Evolutionary conservation across 306 rosid genomes (phyloP), one percentile per base, ranked within the genome.

Genomic region (Vigna radiata): DNA sequence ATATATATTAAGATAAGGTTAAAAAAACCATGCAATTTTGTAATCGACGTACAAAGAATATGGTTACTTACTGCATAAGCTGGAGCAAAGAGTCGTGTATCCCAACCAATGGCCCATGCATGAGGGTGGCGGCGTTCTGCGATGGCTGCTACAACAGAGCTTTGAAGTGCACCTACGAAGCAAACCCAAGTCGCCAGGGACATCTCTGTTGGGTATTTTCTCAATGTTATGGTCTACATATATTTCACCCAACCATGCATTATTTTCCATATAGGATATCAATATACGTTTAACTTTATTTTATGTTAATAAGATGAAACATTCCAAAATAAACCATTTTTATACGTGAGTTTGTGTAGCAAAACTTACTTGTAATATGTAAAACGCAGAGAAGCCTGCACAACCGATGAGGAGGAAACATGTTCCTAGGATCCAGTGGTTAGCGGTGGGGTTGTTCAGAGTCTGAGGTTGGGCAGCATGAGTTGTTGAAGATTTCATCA

Each of bases 151-250:
- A 93, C 79, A 0, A 76, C 86, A 9, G 80, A 16, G 80, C 91
- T 82, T 82, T 93, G 96, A 77, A 93, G 5, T 17, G 93, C 80
- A 0, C 96, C 98, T 16, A 73, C 5, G 49, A 87, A 80, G 84
- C 97, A 91, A 75, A 93, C 90, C 89, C 86, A 83, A 1, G 91
- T 68, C 2, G 98, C 82, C n/a, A 93, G 81, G 0, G 98, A 87
- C 73, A 93, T 79, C 60, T 87, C 87, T 55, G 96, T 93, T 0
- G 86, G 91, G 69, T 93, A 93, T 71, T 80, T 89, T 79, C 83
- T 88, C 79, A 93, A 43, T n/a, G 96, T 86, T 69, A 91, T 79
- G 0, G 93, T 80, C 98, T 93, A 89, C 72, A 61, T 72, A 17
- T 16, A 9, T 72, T 18, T 12, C 46, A 59, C 4, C 31, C 27